These are phyloP conservation scores for Amniculicola lignicola DNA, from an alignment of 495 filamentous ascomycete species.

Conservation along the genomic window DNA sequence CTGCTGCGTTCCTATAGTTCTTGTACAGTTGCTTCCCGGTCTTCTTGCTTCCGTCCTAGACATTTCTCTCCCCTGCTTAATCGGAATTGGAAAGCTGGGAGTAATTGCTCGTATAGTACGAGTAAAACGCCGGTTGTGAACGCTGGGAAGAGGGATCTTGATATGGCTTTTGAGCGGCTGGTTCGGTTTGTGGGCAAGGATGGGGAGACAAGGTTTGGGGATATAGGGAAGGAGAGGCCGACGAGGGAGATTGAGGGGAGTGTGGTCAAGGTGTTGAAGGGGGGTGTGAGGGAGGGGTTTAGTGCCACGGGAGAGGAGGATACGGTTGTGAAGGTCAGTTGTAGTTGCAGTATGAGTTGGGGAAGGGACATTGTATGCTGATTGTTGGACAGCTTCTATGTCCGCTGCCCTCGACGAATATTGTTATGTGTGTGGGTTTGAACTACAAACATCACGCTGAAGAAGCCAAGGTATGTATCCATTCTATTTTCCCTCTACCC, in stretches of 20 bases:
- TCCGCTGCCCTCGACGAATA: conserved; percentile 16
- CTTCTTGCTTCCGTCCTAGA: too few species aligned
- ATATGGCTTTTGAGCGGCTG: conserved; percentile 28
- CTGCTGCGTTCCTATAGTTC: too few species aligned
- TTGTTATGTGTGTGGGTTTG: conserved; percentile 46
- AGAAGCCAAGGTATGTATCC: conserved; percentile 40
- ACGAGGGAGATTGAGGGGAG: conserved; percentile 23
- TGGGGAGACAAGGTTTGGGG: conserved; percentile 25
- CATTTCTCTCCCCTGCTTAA: too few species aligned
- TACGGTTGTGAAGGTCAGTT: conserved; percentile 36
- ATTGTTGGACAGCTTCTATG: conserved; percentile 33
- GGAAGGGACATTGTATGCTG: too few species aligned
- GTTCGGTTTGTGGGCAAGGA: conserved; percentile 23
- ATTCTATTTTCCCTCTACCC: too few species aligned
- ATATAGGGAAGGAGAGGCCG: conserved; percentile 18
- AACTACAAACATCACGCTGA: conserved; percentile 48
- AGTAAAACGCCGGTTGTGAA: too few species aligned
- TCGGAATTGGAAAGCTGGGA: too few species aligned
- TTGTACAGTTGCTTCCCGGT: too few species aligned
- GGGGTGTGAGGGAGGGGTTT: conserved; percentile 20
- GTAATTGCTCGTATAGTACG: too few species aligned
- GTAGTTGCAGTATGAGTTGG: too few species aligned
- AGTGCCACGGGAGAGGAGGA: conserved; percentile 25
- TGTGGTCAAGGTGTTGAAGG: conserved; percentile 19
- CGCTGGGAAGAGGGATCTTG: too few species aligned